Percentiles rank a stretch among this genome's conserved stretches.
Conservation (phyloP, 805 yeast species). For the Candida boleticola region DNA sequence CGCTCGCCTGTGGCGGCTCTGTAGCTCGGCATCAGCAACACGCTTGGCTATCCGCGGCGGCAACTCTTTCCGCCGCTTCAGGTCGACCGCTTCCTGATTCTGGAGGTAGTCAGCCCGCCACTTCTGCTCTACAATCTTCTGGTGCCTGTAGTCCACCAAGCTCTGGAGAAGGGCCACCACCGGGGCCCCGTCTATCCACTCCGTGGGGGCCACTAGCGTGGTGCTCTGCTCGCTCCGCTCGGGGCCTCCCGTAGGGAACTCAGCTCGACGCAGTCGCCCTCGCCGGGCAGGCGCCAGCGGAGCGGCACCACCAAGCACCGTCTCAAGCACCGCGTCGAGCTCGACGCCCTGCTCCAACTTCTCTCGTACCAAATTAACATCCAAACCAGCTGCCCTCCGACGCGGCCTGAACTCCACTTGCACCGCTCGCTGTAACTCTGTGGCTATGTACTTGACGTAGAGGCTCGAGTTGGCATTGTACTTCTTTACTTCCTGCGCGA, state of each 20-base stretch:
- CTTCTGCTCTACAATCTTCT: slow-evolving; percentile 10
- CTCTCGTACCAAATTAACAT: slow-evolving; percentile 6
- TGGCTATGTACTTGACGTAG: slow-evolving; percentile 14
- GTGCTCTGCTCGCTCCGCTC: too few species aligned
- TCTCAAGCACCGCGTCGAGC: slow-evolving; percentile 10
- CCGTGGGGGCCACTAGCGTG: too few species aligned
- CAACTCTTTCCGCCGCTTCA: slow-evolving; percentile 6
- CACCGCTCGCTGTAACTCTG: slow-evolving; percentile 16
- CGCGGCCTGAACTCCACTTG: slow-evolving; percentile 14
- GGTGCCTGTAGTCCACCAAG: slow-evolving; percentile 9
- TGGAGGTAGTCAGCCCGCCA: slow-evolving; percentile 18
- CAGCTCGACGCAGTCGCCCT: too few species aligned
- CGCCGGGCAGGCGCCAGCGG: too few species aligned
- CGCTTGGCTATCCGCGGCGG: neutral
- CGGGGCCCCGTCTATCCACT: neutral
- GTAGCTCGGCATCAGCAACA: neutral
- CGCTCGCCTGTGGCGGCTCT: too few species aligned
- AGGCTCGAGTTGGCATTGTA: slow-evolving; percentile 4
- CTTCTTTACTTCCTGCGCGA: neutral
- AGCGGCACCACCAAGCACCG: too few species aligned
- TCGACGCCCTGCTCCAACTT: slow-evolving; percentile 12
- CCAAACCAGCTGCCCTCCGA: neutral
- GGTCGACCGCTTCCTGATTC: neutral
- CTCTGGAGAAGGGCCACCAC: neutral
- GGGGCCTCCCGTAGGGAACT: too few species aligned